These are phyloP conservation scores for Colletotrichum sp. DNA, from an alignment of 2,329 filamentous ascomycete genomes.

Conservation along the genomic window DNA sequence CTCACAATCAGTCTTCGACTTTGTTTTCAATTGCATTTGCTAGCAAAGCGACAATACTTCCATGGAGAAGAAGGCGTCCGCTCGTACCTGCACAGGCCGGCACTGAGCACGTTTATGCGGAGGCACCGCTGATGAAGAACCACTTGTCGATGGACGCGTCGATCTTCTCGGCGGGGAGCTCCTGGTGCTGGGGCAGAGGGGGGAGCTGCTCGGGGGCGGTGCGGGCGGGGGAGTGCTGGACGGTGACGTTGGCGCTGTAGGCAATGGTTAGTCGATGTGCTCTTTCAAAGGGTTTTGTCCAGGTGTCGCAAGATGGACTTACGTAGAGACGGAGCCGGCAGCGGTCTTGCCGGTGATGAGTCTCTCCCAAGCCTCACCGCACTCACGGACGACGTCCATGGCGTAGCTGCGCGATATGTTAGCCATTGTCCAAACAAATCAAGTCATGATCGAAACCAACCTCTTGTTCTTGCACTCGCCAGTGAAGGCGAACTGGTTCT, in stretches of 20 bases:
- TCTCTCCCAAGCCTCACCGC: slow-evolving; percentile 95
- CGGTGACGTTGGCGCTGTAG: slow-evolving; percentile 79
- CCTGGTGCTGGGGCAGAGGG: slow-evolving; percentile 79
- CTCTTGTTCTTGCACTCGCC: slow-evolving; percentile 99
- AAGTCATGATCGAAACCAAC: slow-evolving; percentile 46
- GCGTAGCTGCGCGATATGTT: slow-evolving; percentile 68
- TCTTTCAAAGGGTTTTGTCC: background rate
- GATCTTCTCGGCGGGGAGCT: slow-evolving; percentile 84
- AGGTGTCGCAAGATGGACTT: slow-evolving; percentile 47
- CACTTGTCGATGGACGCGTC: slow-evolving; percentile 99
- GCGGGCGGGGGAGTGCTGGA: slow-evolving; percentile 75
- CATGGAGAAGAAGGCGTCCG: background rate
- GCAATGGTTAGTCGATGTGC: slow-evolving; percentile 30
- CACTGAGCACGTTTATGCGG: slow-evolving; percentile 60
- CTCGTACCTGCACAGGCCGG: background rate
- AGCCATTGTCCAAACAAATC: background rate
- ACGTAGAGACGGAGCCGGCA: slow-evolving; percentile 81
- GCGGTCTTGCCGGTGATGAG: slow-evolving; percentile 89
- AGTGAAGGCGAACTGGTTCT: slow-evolving; percentile 99
- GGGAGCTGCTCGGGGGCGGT: slow-evolving; percentile 73
- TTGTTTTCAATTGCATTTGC: background rate
- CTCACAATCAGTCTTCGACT: background rate
- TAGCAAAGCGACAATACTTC: background rate
- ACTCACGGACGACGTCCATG: slow-evolving; percentile 94
- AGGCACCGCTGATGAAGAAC: slow-evolving; percentile 99